Conservation (phyloP, 345 rosid species). For the Hibiscus mutabilis region DNA sequence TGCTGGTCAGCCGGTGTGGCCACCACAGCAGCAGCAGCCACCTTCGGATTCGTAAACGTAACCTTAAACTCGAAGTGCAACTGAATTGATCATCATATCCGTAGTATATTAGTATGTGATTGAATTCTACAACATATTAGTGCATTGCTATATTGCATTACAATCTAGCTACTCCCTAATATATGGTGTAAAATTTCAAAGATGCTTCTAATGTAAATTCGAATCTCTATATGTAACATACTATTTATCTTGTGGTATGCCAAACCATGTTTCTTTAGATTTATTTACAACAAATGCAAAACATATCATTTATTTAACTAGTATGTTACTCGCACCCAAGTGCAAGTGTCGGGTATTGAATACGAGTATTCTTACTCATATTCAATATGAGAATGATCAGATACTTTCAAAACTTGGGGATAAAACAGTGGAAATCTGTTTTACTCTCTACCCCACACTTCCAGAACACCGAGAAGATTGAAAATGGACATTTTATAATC, state of each 20-base stretch:
- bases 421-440: not conserved
- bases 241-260: not conserved
- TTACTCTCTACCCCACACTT: not conserved
- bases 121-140: not conserved
- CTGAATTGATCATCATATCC: not conserved
- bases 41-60: slow-evolving; percentile 39
- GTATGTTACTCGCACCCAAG: not conserved
- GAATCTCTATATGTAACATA: not conserved
- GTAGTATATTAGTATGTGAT: not conserved
- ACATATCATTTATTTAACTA: too few species aligned
- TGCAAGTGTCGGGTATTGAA: not conserved
- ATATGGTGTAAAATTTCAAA: not conserved
- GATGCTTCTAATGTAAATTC: not conserved
- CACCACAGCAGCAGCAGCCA: slow-evolving; percentile 66
- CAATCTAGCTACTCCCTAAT: not conserved
- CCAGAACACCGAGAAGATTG: not conserved
- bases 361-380: not conserved
- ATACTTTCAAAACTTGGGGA: not conserved
- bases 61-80: not conserved
- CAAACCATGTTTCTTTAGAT: not conserved
- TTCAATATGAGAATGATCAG: not conserved
- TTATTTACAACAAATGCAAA: not conserved
- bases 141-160: not conserved
- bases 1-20: slow-evolving; percentile 69
- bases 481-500: not conserved